Evolutionary conservation across 2,329 filamentous ascomycete species (phyloP), one percentile per base, ranked within the genome.

Genomic region (Fusarium proliferatum): DNA sequence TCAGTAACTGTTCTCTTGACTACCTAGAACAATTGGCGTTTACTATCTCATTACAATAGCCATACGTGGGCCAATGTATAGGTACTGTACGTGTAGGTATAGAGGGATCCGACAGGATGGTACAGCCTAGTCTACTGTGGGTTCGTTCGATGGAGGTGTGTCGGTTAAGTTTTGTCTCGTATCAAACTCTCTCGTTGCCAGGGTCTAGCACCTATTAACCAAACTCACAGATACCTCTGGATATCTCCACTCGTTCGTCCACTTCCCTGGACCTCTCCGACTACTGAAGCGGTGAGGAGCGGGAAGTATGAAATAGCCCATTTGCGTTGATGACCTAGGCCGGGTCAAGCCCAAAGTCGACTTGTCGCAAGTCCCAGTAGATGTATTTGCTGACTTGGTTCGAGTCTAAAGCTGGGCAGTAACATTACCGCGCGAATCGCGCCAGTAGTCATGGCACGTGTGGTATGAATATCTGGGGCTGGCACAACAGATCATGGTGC

Each of bases 71-170:
- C 69, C 57, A 61, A 58, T 38, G 73, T 67, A 48, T 23, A 65
- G 62, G 62, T 65, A 53, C 26, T 41, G 41, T 38, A 52, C 66
- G 48, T 48, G 11, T 33, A 33, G 30, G 30, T 30, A 59, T 55
- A 58, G 42, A 61, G 63, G 61, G 60, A 78, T 76, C 76, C 76
- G 76, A 74, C 63, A 52, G 73, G 70, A 68, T 63, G 76, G 76
- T 78, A 73, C 74, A 67, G 66, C 74, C 76, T 72, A 71, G 76
- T 75, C 66, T 46, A 49, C 53, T 51, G 66, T 68, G 63, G 70
- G 43, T 57, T 68, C 51, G 55, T 53, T 68, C 42, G 55, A 53
- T 64, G 56, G 56, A 58, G 42, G 56, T 66, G 58, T 64, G 71
- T 61, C 59, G 51, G 42, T 68, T 43, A 64, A 67, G 58, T 62